Evolutionary conservation across 495 filamentous ascomycete genomes (phyloP).

Genomic region (Penicillium cosmopolitanum): DNA sequence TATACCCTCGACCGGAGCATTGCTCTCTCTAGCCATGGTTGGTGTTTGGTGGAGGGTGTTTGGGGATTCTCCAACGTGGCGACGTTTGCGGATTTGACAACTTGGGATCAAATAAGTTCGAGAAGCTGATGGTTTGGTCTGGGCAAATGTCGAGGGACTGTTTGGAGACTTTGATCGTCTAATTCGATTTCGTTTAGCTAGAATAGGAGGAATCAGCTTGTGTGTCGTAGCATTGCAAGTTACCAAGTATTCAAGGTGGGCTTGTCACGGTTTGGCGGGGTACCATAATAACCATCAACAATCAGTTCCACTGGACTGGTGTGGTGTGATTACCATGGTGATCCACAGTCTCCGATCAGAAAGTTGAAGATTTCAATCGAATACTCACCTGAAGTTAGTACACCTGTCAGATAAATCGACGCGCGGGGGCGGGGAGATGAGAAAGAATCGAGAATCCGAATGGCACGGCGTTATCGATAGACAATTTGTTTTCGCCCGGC

Average conservation of each 20-base stretch:
- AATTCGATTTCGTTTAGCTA: background rate
- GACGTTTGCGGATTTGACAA: no score
- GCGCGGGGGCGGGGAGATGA: conserved; percentile 17
- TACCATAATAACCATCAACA: background rate
- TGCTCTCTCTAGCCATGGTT: conserved; percentile 50
- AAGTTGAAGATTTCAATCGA: background rate
- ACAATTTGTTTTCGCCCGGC: conserved; percentile 25
- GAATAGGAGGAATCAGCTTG: background rate
- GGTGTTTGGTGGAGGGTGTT: background rate
- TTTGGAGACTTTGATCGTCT: background rate
- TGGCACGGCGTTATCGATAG: conserved; percentile 31
- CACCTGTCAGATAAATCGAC: conserved; percentile 3
- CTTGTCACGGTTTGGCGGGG: background rate
- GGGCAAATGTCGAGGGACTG: background rate
- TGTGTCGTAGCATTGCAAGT: background rate
- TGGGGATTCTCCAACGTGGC: background rate
- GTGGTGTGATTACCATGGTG: background rate
- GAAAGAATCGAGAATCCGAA: conserved; percentile 14
- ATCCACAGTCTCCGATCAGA: background rate
- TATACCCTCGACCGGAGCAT: conserved; percentile 37
- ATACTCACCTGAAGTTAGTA: conserved; percentile 14
- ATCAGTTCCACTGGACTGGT: background rate
- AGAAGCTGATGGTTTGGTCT: background rate
- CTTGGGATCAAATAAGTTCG: background rate
- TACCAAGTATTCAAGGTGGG: background rate